phyloP scores from a whole-genome alignment of 495 filamentous ascomycete genomes.

The Aspergillus taichungensis region DNA sequence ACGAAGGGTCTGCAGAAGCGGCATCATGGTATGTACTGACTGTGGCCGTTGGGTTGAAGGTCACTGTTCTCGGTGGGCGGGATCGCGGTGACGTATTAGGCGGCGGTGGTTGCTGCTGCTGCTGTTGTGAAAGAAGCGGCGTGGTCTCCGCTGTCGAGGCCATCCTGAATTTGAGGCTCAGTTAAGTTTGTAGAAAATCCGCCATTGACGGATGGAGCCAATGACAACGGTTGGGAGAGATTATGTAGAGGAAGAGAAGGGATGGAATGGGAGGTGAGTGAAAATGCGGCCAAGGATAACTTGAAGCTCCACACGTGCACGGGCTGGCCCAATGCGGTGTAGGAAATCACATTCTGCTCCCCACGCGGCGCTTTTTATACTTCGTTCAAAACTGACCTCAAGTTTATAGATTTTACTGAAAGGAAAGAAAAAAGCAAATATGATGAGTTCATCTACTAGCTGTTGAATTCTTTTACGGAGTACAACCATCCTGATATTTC shows the following conservation, averaged over 20 bases:
- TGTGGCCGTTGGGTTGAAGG: constrained; percentile 59
- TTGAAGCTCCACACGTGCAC: constrained; percentile 26
- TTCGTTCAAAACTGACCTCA: not conserved
- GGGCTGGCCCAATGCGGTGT: not conserved
- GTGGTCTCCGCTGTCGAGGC: constrained; percentile 37
- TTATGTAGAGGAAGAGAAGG: not conserved
- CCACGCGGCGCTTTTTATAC: too few species aligned
- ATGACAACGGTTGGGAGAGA: not conserved
- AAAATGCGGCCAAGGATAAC: constrained; percentile 7
- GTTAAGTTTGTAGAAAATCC: constrained; percentile 4
- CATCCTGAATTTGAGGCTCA: constrained; percentile 17
- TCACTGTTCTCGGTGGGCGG: constrained; percentile 50
- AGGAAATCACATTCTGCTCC: too few species aligned
- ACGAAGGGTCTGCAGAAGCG: constrained; percentile 34
- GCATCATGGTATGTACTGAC: constrained; percentile 47
- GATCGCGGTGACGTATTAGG: constrained; percentile 35
- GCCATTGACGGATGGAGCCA: constrained; percentile 10
- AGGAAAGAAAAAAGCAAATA: too few species aligned
- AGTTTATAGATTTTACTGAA: too few species aligned
- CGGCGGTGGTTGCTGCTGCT: constrained; percentile 21
- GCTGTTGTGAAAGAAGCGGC: constrained; percentile 35
- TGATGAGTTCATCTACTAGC: too few species aligned
- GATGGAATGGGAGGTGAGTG: constrained; percentile 1
- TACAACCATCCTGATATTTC: too few species aligned
- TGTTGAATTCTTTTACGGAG: too few species aligned